Base-by-base conservation (phyloP, 2,329 filamentous ascomycete genomes). In the Colletotrichum sp. region DNA sequence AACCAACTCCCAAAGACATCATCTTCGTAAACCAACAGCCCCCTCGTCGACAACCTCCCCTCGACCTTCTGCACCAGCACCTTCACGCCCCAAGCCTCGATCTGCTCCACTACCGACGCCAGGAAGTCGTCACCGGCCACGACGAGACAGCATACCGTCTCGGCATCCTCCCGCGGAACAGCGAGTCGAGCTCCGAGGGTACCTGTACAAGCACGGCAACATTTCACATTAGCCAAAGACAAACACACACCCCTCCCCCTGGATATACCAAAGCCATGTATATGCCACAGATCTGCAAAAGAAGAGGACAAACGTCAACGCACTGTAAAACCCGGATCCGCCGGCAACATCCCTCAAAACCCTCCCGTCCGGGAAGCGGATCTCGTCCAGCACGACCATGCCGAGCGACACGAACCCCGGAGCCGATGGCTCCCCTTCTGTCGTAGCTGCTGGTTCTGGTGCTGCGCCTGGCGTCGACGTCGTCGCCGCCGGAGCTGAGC, bases 101-200 rank as follows among this genome's bases (percentile, higher is more conserved):
- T 71, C 15, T 71, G 65, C 8, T 25, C 2, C 8, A 52, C 39
- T 28, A 55, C 58, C 10, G 28, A 32, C 6, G 12, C n/a, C 6
- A 65, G 69, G 12, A 66, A 68, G 65, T 71, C 73, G 12, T 56
- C 32, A 1, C 67, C 75, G 12, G 66, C 71, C 2, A 52, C 28
- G 22, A 75, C 15, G 28, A 76, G 66, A 22, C 67, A 76, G 7
- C 32, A 67, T 2, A 76, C 13, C 0, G 67, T 30, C 55, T 16
- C 34, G 56, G 66, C 36, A 12, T 65, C 55, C 18, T 27, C 39
- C 28, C 48, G 27, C 9, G 62, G 56, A 6, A 76, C 67, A 6
- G 66, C 75, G 25, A 76, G 67, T 4, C 71, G 66, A 10, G 75
- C 71, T 32, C 75, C 75, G 22, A 75, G 71, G 4, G 75, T 75